phyloP scores from a whole-genome alignment of 768 basidiomycete genomes.

The Pleurotus sapidus region DNA sequence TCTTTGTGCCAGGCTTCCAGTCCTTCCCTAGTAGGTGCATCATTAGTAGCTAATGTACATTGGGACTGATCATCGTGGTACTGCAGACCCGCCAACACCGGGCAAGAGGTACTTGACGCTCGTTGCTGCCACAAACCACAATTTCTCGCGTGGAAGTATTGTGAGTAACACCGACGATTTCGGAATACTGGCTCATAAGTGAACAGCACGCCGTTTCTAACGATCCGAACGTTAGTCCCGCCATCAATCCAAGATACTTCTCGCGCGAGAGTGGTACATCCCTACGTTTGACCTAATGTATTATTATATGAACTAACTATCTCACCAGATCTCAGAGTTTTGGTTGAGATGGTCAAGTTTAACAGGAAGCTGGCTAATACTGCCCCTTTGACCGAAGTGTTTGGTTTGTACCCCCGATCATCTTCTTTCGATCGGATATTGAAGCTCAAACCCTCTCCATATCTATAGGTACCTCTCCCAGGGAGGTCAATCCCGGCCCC shows the following conservation, averaged over 20 bases:
- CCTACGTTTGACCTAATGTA: not conserved
- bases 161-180: not conserved
- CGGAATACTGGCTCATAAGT: too few species aligned
- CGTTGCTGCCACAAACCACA: slow-evolving; percentile 23
- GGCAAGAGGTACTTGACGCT: slow-evolving; percentile 20
- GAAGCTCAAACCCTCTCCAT: too few species aligned
- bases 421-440: too few species aligned
- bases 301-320: not conserved
- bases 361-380: slow-evolving; percentile 12
- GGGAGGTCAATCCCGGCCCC: not conserved
- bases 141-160: slow-evolving; percentile 31
- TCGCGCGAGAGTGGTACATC: not conserved
- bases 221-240: not conserved
- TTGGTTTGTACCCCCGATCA: slow-evolving; percentile 8
- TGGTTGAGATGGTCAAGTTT: slow-evolving; percentile 17
- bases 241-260: not conserved
- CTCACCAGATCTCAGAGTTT: slow-evolving; percentile 12
- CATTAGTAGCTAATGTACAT: not conserved
- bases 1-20: not conserved
- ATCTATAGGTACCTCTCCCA: not conserved
- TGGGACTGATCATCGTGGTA: not conserved
- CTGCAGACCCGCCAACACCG: not conserved
- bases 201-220: not conserved
- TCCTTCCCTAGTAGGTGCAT: not conserved
- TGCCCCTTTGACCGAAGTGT: slow-evolving; percentile 16